Evolutionary conservation across 192 early-diverging fungal genomes (phyloP).

Genomic region (Linnemannia exigua): DNA sequence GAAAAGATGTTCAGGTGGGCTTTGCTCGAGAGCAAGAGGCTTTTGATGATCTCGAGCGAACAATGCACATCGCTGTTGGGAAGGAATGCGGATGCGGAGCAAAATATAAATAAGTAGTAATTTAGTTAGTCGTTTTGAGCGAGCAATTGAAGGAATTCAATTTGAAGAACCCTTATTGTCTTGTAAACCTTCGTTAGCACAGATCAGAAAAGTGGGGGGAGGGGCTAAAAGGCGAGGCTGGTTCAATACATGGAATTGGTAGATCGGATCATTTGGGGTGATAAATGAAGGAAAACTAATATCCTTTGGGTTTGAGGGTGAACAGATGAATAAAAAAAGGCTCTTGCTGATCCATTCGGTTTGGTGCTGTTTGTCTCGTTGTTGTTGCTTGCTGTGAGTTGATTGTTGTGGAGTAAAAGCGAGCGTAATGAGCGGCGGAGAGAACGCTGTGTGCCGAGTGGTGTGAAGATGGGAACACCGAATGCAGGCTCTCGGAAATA

Average conservation of each 20-base stretch:
- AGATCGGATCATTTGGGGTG: neutral
- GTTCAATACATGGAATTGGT: neutral
- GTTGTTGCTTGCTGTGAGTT: neutral
- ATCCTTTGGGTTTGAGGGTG: neutral
- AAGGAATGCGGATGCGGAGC: neutral
- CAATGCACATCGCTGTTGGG: constrained; percentile 70
- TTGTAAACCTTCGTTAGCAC: too few relatives aligned
- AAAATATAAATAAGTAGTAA: neutral
- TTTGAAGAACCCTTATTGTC: too few relatives aligned
- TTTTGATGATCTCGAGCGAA: constrained; percentile 80
- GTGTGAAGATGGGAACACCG: neutral
- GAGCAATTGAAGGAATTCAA: neutral
- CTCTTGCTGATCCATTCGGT: neutral
- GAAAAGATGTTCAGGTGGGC: constrained; percentile 87
- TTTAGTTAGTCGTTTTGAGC: neutral
- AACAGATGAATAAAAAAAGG: neutral
- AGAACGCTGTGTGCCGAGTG: neutral
- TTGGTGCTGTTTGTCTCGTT: neutral
- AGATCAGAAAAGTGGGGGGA: constrained; percentile 6
- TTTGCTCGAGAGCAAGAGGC: constrained; percentile 78
- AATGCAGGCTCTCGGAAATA: neutral
- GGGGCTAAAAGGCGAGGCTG: neutral
- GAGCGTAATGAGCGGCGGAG: neutral
- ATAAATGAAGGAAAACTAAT: neutral
- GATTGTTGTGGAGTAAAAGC: neutral